Evolutionary conservation across 768 basidiomycete genomes (phyloP).

Genomic region (Boletus vinaceobasis): DNA sequence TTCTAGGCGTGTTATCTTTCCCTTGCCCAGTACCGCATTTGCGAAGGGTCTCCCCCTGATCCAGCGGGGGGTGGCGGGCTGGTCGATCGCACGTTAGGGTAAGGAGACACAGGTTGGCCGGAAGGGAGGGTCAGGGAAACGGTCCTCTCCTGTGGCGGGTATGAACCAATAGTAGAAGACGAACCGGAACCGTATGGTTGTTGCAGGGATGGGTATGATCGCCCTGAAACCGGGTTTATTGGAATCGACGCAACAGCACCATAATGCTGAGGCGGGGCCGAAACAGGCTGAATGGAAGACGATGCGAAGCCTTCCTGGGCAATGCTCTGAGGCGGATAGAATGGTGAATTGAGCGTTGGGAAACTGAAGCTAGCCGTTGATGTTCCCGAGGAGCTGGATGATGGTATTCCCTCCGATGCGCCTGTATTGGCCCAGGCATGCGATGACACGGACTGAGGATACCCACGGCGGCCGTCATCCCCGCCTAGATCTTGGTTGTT

Average conservation of each 20-base stretch:
- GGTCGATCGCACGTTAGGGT: slow-evolving; percentile 24
- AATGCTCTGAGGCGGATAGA: slow-evolving; percentile 44
- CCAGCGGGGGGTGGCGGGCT: slow-evolving; percentile 27
- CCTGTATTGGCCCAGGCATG: slow-evolving; percentile 23
- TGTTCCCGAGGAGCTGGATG: slow-evolving; percentile 20
- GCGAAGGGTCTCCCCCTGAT: slow-evolving; percentile 24
- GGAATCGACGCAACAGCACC: slow-evolving; percentile 18
- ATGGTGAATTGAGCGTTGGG: slow-evolving; percentile 56
- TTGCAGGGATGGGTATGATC: slow-evolving; percentile 29
- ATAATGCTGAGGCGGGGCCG: slow-evolving; percentile 31
- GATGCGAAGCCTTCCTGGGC: slow-evolving; percentile 32
- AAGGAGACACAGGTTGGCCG: slow-evolving; percentile 25
- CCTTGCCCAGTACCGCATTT: slow-evolving; percentile 26
- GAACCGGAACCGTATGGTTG: slow-evolving; percentile 21
- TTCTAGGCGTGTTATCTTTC: slow-evolving; percentile 18
- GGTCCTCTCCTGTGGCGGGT: slow-evolving; percentile 27
- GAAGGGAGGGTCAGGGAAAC: slow-evolving; percentile 14
- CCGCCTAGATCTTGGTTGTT: slow-evolving; percentile 20
- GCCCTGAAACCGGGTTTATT: slow-evolving; percentile 22
- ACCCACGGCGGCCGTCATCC: slow-evolving; percentile 31
- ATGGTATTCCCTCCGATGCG: slow-evolving; percentile 23
- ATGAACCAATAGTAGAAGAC: slow-evolving; percentile 15
- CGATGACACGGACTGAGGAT: slow-evolving; percentile 23
- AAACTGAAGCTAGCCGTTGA: slow-evolving; percentile 34
- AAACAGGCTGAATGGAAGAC: slow-evolving; percentile 31